Percentiles rank a stretch among this genome's conserved stretches.
phyloP scores from a whole-genome alignment of 140 eudicot genomes.

The Oenanthe javanica region DNA sequence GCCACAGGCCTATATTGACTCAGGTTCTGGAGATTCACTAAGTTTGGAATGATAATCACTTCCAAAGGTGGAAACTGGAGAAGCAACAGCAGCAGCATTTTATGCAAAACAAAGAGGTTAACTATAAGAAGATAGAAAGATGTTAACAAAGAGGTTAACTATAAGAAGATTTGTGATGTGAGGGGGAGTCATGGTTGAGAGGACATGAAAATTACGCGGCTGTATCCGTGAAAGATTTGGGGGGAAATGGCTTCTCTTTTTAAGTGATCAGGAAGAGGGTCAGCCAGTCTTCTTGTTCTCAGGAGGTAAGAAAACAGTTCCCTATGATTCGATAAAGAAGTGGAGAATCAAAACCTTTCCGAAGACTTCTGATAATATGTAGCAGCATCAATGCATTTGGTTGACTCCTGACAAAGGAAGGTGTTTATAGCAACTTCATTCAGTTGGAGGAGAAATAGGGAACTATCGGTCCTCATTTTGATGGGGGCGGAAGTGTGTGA shows the following conservation, averaged over 20 bases:
- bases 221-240: slow-evolving; percentile 59
- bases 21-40: slow-evolving; percentile 60
- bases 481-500: slow-evolving; percentile 22
- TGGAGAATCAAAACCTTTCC: slow-evolving; percentile 34
- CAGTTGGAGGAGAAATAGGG: slow-evolving; percentile 11
- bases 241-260: slow-evolving; percentile 40
- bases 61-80: slow-evolving; percentile 37
- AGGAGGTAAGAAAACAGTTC: slow-evolving; percentile 17
- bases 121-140: no score
- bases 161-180: slow-evolving; percentile 43
- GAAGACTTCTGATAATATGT: slow-evolving; percentile 52
- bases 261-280: slow-evolving; percentile 16
- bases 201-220: slow-evolving; percentile 34
- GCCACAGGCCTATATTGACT: slow-evolving; percentile 32
- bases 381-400: slow-evolving; percentile 55
- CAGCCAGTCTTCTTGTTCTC: not conserved
- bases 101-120: no score
- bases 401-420: slow-evolving; percentile 36
- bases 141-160: no score
- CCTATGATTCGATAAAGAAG: slow-evolving; percentile 28
- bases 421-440: slow-evolving; percentile 34
- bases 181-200: slow-evolving; percentile 58
- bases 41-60: slow-evolving; percentile 31
- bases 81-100: no score
- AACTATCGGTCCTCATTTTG: not conserved